Base-by-base conservation (phyloP, 768 basidiomycete species). In the Leccinum uliginosum region DNA sequence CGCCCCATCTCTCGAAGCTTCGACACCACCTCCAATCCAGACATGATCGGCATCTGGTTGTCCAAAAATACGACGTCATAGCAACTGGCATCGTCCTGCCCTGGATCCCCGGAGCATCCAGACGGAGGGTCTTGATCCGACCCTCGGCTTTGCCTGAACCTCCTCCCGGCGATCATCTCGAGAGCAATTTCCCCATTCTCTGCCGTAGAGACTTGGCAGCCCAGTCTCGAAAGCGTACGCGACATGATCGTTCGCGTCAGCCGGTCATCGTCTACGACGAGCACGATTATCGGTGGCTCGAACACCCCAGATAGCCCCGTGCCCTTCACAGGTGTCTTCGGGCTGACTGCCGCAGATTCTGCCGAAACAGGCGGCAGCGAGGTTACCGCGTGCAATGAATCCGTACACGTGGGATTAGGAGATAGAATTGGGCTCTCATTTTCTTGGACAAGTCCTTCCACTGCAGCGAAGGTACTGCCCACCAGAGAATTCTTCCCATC, bases 11-110 rank as follows among this genome's bases (percentile, higher is more conserved):
- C 77, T 57, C 91, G 75, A 38, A 94, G 73, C 67, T 81, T 84
- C 54, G 78, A 68, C 11, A 91, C 83, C 19, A 82, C 80, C 56
- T 84, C 81, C 46, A 91, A 66, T 15, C 93, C 93, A 59, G 86
- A 86, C 77, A 91, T 78, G 19, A 90, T 74, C 9, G 87, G 87
- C 89, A 93, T 93, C 71, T 92, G 90, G 68, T 94, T 93, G 59
- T 83, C 78, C 61, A 85, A 67, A 67, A 84, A 83, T 23, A 81
- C 72, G 10, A 80, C 71, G 51, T 80, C 80, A 53, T 72, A 80
- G 4, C 56, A 29, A 29, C 55, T 9, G 14, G 47, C 40, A 1
- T 59, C 19, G 0, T 49, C 44, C 40, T 43, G 45, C 32, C 26
- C n/a, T 23, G n/a, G 43, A 43, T 55, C 27, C 40, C 32, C 55